Conservation (phyloP, 306 rosid species). For the Castanopsis chinensis region DNA sequence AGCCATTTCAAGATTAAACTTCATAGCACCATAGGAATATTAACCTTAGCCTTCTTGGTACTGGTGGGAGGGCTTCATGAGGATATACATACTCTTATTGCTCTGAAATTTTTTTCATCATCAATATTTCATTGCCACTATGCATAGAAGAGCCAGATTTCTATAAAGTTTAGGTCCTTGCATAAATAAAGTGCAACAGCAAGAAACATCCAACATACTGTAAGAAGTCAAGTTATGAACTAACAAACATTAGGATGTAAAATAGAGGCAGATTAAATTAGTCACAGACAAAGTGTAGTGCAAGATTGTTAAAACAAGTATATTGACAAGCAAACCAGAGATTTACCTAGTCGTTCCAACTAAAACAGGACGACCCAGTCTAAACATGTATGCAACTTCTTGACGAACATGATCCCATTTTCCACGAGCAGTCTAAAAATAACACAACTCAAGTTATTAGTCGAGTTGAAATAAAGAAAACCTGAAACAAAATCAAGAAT, state of each 20-base stretch:
- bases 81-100: not conserved
- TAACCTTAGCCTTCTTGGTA: slow-evolving; percentile 16
- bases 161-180: not conserved
- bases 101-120: not conserved
- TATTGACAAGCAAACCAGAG: slow-evolving; percentile 18
- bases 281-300: not conserved
- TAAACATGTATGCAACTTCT: slow-evolving; percentile 90
- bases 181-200: not conserved
- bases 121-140: not conserved
- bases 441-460: slow-evolving; percentile 22
- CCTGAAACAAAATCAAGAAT: slow-evolving; percentile 3
- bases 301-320: not conserved
- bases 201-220: slow-evolving; percentile 1
- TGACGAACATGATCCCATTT: slow-evolving; percentile 94
- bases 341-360: slow-evolving; percentile 95
- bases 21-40: not conserved
- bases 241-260: not conserved
- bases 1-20: slow-evolving; percentile 2
- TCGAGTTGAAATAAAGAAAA: slow-evolving; percentile 15
- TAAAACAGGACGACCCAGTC: slow-evolving; percentile 90
- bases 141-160: not conserved
- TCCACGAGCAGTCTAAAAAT: slow-evolving; percentile 80
- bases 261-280: not conserved
- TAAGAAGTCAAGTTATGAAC: not conserved
- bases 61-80: not conserved